Conservation (phyloP, 139 green algal genomes). For the Haematococcus sp. region DNA sequence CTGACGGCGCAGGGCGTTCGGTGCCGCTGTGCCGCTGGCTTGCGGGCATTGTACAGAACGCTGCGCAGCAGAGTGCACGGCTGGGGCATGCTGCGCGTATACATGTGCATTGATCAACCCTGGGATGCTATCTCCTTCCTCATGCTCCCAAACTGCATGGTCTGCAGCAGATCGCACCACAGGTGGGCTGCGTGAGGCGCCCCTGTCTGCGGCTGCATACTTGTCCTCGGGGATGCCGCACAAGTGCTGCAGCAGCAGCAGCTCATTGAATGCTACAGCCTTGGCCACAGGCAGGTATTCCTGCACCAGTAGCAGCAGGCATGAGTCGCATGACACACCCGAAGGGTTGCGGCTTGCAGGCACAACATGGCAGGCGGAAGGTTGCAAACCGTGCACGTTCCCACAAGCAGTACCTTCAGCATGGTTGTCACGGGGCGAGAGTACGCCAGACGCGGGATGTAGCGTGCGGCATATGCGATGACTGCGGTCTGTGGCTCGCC, state of each 20-base stretch:
- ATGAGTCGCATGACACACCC: too few relatives aligned
- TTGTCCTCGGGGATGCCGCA: constrained; percentile 51
- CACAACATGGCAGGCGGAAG: too few relatives aligned
- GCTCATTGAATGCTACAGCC: constrained; percentile 67
- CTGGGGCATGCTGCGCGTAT: too few relatives aligned
- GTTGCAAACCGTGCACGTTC: too few relatives aligned
- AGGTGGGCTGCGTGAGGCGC: not conserved
- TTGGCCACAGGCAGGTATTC: constrained; percentile 71
- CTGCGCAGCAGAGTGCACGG: too few relatives aligned
- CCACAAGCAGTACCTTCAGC: not conserved
- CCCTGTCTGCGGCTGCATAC: constrained; percentile 32
- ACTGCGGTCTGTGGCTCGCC: constrained; percentile 46
- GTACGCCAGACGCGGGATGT: constrained; percentile 59
- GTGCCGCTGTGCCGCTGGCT: too few relatives aligned
- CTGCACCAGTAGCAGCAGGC: constrained; percentile 22
- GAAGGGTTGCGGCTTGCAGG: not conserved
- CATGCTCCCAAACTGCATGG: too few relatives aligned
- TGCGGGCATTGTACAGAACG: too few relatives aligned
- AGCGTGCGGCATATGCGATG: constrained; percentile 63
- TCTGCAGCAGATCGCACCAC: not conserved
- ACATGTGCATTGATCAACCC: too few relatives aligned
- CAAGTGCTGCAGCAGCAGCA: constrained; percentile 64
- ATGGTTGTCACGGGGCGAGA: constrained; percentile 39
- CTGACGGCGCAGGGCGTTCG: too few relatives aligned
- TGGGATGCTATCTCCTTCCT: too few relatives aligned